Evolutionary conservation across 768 basidiomycete species (phyloP), one percentile per base, ranked within the genome.

Genomic region (Heimioporus sp.): DNA sequence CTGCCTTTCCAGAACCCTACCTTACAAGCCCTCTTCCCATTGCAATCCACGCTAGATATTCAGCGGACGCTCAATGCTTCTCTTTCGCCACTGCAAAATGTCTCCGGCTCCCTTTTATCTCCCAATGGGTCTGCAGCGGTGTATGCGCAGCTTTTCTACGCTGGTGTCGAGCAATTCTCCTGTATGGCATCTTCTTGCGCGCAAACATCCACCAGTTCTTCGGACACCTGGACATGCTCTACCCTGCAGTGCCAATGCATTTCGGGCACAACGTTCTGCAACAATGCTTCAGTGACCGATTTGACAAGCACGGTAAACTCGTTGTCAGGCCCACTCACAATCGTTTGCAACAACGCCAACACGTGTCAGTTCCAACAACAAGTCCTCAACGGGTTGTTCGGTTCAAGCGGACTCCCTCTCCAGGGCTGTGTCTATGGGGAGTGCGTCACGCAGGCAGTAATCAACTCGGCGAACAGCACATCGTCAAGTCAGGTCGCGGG

Each of bases 101-200:
- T 55, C 28, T 70, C 66, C 19, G 68, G 60, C 24, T 62, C 48
- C 1, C 19, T 54, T 28, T 48, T 68, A 1, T 66, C 67, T 4
- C 81, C 85, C 6, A 80, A 85, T 51, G 63, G 75, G 5, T 83
- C 84, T 6, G 77, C 80, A 11, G 73, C 78, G 9, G 67, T 79
- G n/a, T 84, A 78, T 53, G 85, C 85, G 0, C 87, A 91, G 56
- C 72, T 92, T 6, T 84, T 86, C 67, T 92, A 91, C 65, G 76
- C 75, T n/a, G 85, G 88, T 10, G 81, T 85, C 31, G 90, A 94
- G 63, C 92, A 97, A 62, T 98, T 98, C 72, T 89, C 80, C 66
- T 98, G 95, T 65, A 54, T 71, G 10, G 91, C 92, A 0, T 73
- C 81, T 55, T 73, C 76, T 7, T 97, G 95, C 72, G 70, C 65